Base-by-base conservation (phyloP, 1,284 basidiomycete genomes). In the Phellopilus nigrolimitatus region DNA sequence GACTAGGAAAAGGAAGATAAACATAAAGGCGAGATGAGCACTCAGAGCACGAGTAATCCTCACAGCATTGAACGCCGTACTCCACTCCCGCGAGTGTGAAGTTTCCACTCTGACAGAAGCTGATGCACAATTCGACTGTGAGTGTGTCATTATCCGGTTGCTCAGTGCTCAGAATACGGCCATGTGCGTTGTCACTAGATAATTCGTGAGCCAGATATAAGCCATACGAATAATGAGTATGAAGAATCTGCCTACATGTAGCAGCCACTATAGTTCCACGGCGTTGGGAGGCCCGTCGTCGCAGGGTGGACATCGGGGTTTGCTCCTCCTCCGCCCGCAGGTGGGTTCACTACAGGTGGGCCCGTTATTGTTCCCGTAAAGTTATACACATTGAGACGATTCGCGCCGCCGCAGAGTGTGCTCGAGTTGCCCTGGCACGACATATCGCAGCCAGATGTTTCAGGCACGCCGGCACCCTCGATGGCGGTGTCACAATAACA, bases 331-430 rank as follows among this genome's bases (percentile, higher is more conserved):
- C 68, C 68, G 28, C 66, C 68, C 3, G 68, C 67, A 27, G 60
- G 62, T 8, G 59, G 62, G 24, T 69, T 64, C 6, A 67, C 64
- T 6, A 72, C 63, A 9, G 79, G 74, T 28, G 79, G 71, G 43
- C 69, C 65, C 2, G 73, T 54, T 27, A 59, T 48, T 13, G 52
- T 75, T 0, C 80, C 80, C 34, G 81, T 84, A 57, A 77, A 84
- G 63, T 84, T 82, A 63, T 84, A 86, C 5, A 82, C 62, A 56
- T 74, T 75, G 33, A 80, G 62, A 38, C 71, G 63, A 57, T 79
- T 63, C 2, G 84, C 76, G 27, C 84, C 87, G 37, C 87, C 84
- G 59, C 87, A 88, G 50, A 78, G 78, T 59, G 84, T 75, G 2
- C 71, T 68, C 42, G 68, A 68, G 56, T 84, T 80, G 4, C 82